Evolutionary conservation across 2,329 filamentous ascomycete species (phyloP).

Genomic region (Stachybotrys chlorohalonatus): DNA sequence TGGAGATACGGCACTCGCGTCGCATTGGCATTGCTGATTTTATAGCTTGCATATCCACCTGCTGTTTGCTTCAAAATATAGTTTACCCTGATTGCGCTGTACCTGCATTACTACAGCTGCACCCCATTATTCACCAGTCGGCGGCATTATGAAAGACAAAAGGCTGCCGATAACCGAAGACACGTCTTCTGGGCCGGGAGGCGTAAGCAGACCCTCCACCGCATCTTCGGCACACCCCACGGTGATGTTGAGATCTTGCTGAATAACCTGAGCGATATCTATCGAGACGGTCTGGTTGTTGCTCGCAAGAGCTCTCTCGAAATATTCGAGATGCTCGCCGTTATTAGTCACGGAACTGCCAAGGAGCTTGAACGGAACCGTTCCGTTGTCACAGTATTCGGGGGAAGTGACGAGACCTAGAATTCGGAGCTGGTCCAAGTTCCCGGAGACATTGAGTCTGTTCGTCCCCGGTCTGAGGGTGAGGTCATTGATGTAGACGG

Average conservation of each 20-base stretch:
- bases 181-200: neutral
- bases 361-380: constrained; percentile 45
- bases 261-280: constrained; percentile 36
- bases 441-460: constrained; percentile 43
- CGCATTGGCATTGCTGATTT: too few species aligned
- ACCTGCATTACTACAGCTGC: too few species aligned
- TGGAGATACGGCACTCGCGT: too few species aligned
- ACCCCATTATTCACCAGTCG: too few species aligned
- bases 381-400: constrained; percentile 43
- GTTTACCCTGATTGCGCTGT: too few species aligned
- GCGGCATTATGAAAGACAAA: constrained; percentile 5
- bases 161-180: neutral
- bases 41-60: too few species aligned
- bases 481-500: constrained; percentile 48
- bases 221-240: neutral
- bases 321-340: constrained; percentile 46
- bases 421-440: constrained; percentile 39
- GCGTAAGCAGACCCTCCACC: neutral
- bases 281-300: constrained; percentile 43
- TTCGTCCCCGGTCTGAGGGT: constrained; percentile 51
- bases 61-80: too few species aligned
- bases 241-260: constrained; percentile 16
- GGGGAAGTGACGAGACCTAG: constrained; percentile 26
- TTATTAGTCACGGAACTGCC: constrained; percentile 43
- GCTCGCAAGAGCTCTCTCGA: constrained; percentile 41